phyloP scores from a whole-genome alignment of 345 rosid genomes.

The Lumnitzera littorea region DNA sequence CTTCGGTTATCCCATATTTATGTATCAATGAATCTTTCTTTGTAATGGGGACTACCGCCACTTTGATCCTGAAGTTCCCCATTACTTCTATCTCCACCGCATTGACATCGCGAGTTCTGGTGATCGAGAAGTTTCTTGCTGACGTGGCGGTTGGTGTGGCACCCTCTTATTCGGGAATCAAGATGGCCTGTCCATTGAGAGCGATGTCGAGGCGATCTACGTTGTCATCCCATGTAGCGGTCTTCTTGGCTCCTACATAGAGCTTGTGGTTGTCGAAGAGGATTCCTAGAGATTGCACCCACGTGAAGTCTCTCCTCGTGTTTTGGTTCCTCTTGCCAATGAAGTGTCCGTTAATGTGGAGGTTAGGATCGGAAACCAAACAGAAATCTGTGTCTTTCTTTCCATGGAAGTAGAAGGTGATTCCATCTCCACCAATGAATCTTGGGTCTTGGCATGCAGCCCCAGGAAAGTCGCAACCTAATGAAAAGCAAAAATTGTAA shows the following conservation, averaged over 20 bases:
- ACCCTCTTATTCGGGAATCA: slow-evolving; percentile 13
- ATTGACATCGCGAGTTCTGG: slow-evolving; percentile 8
- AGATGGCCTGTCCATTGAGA: slow-evolving; percentile 14
- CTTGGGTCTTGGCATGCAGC: slow-evolving; percentile 64
- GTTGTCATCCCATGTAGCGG: slow-evolving; percentile 22
- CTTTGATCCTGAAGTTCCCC: slow-evolving; percentile 18
- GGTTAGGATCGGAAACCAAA: too few relatives aligned
- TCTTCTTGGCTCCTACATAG: slow-evolving; percentile 17
- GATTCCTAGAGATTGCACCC: too few relatives aligned
- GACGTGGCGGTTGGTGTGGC: slow-evolving; percentile 6
- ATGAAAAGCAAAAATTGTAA: neutral
- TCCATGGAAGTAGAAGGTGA: too few relatives aligned
- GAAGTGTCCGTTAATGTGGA: too few relatives aligned
- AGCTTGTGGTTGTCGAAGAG: slow-evolving; percentile 21
- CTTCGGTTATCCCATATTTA: slow-evolving; percentile 20
- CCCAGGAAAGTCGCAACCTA: slow-evolving; percentile 52
- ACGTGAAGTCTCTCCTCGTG: too few relatives aligned
- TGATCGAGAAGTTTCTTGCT: slow-evolving; percentile 8
- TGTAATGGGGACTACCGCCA: slow-evolving; percentile 18
- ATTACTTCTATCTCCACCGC: slow-evolving; percentile 11
- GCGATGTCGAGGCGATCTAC: slow-evolving; percentile 18
- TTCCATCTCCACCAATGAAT: slow-evolving; percentile 59
- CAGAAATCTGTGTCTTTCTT: too few relatives aligned
- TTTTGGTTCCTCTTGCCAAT: too few relatives aligned
- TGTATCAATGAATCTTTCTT: slow-evolving; percentile 18